Conservation (phyloP, 768 basidiomycete genomes). For the Trametes meyenii region DNA sequence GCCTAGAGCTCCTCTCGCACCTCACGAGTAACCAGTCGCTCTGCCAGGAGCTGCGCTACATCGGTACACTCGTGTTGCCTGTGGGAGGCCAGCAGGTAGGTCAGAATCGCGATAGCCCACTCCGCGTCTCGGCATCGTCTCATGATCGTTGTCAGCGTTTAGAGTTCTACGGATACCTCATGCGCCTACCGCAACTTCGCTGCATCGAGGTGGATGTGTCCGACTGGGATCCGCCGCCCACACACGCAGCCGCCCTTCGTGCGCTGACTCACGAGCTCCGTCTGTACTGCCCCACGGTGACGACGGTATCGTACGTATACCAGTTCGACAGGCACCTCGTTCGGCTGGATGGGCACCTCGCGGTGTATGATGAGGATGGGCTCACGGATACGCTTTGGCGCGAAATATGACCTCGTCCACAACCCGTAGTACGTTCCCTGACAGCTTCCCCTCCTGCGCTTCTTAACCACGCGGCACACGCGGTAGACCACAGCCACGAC, state of each 20-base stretch:
- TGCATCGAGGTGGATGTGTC: slow-evolving; percentile 67
- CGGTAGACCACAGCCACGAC: not conserved
- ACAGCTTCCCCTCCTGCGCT: not conserved
- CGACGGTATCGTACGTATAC: slow-evolving; percentile 60
- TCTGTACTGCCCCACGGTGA: slow-evolving; percentile 57
- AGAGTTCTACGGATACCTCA: slow-evolving; percentile 60
- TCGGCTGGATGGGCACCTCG: slow-evolving; percentile 22
- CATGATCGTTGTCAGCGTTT: slow-evolving; percentile 48
- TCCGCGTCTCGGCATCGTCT: slow-evolving; percentile 2
- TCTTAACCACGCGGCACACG: not conserved
- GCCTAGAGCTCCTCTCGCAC: slow-evolving; percentile 51
- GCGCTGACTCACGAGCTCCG: slow-evolving; percentile 63
- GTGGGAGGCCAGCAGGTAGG: slow-evolving; percentile 55
- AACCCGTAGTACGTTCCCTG: not conserved
- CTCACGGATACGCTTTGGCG: slow-evolving; percentile 30
- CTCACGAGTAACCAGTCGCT: slow-evolving; percentile 38
- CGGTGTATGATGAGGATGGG: slow-evolving; percentile 27
- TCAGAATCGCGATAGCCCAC: slow-evolving; percentile 21
- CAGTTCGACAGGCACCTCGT: slow-evolving; percentile 50
- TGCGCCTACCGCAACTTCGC: slow-evolving; percentile 51
- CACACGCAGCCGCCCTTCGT: slow-evolving; percentile 53
- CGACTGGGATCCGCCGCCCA: slow-evolving; percentile 64
- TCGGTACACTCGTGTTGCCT: slow-evolving; percentile 68
- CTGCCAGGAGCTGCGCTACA: slow-evolving; percentile 50
- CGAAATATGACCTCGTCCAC: slow-evolving; percentile 20